A percentile compares a stretch with the other conserved stretches of the same genome.
phyloP scores from a whole-genome alignment of 139 green algal species.

The Dunaliella primolecta region DNA sequence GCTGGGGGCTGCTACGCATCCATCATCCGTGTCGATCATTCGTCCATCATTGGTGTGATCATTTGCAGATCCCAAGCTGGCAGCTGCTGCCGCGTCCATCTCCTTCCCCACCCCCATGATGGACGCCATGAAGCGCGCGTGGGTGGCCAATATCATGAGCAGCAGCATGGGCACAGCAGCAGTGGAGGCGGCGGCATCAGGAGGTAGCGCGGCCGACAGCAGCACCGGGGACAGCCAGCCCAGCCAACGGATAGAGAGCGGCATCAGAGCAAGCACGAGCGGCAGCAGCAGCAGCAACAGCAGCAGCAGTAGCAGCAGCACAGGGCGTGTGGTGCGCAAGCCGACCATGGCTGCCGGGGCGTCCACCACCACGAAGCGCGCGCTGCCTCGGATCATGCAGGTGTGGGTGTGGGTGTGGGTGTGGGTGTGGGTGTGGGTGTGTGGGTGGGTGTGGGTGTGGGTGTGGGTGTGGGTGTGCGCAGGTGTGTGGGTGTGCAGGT shows the following conservation, averaged over 20 bases:
- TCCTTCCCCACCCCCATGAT: conserved; percentile 18
- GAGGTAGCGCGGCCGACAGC: neutral
- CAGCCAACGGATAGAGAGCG: neutral
- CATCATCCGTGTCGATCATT: too few relatives aligned
- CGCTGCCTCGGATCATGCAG: neutral
- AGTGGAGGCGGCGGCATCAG: neutral
- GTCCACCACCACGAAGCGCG: neutral
- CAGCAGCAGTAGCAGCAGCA: neutral
- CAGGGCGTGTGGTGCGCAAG: neutral
- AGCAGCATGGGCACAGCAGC: neutral
- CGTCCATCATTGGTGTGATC: too few relatives aligned
- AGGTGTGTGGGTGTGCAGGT: neutral
- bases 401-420: neutral
- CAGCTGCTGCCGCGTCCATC: neutral
- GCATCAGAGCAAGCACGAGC: neutral
- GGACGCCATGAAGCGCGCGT: conserved; percentile 29
- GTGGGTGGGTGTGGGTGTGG: neutral
- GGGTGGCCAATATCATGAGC: conserved; percentile 1
- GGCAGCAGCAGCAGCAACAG: neutral
- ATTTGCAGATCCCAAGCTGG: neutral
- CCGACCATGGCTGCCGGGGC: neutral
- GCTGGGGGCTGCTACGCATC: too few relatives aligned
- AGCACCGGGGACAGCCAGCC: neutral
- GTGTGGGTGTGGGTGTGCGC: conserved; percentile 21
- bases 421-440: neutral